Evolutionary conservation across 768 basidiomycete genomes (phyloP), one percentile per base, ranked within the genome.

Genomic region (Boletus vermiculosoides): DNA sequence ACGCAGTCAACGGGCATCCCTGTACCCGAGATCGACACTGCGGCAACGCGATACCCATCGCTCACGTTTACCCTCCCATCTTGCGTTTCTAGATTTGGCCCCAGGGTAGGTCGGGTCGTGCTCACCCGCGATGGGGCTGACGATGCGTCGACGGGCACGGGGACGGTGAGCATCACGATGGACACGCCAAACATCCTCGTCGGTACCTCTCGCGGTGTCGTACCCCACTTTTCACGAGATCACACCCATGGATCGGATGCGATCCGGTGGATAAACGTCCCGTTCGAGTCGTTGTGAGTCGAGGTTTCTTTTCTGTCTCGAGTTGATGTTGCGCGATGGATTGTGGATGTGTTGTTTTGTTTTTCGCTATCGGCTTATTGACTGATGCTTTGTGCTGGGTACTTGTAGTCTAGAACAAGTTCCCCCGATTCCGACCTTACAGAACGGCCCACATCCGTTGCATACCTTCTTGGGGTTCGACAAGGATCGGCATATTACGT

Each of bases 201-300:
- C 0, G 69, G 78, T 4, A 90, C 90, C 5, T 87, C 87, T 42
- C 83, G 91, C 15, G 91, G 91, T 0, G 76, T 86, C 28, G 76
- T 93, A 0, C 86, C 87, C 0, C 91, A 93, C 69, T 74, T 92
- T 6, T 85, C 88, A 8, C 74, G 82, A 44, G 89, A 90, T 63
- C 82, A 88, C 54, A 70, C 78, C 23, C 63, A 65, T 20, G 59
- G 62, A 30, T 81, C 81, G 1, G 62, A 72, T 10, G 77, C 83
- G 1, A 79, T 90, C 33, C 77, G 70, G 55, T 89, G 87, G 82
- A 70, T 88, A 0, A 80, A 88, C 57, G 73, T 92, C 0, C 84
- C 90, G 0, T 92, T 92, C 64, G 91, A 93, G 72, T 80, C 85
- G 20, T 93, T 92, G 91, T 92, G 71, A 81, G 86, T 79, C 28